Base-by-base conservation (phyloP, 371 early-diverging fungal genomes). In the Mucor irregularis region DNA sequence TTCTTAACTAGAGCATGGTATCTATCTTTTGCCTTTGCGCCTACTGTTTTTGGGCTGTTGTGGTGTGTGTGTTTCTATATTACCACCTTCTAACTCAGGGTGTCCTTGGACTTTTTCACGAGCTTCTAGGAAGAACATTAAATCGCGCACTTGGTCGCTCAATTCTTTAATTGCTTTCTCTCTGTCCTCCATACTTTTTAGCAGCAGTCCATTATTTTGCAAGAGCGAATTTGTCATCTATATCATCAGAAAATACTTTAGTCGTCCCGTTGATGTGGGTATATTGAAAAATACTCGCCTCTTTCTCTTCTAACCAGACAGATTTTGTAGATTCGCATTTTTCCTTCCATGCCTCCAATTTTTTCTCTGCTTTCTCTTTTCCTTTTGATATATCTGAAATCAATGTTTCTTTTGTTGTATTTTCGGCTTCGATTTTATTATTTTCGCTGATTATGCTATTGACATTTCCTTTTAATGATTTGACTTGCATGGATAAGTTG, bases 91-190 rank as follows among this genome's bases (percentile, higher is more conserved):
- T 24, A 71, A 34, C 21, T 64, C 62, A 37, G 71, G 68, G 46
- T 62, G 42, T 14, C 49, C 58, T 38, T 71, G 56, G 0, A 74
- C 61, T 26, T 58, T 71, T 56, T 58, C 49, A 21, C 65, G 34
- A 0, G 65, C 60, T 40, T 74, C 75, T 13, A 77, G 56, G 43
- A 74, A 71, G 42, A 71, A 58, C 58, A 52, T 74, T 14, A 77
- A 24, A 33, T 72, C 73, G 9, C 66, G 55, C 2, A 74, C 53
- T 53, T 72, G 78, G 17, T 74, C 73, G 29, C 53, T 53, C 10
- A 74, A 39, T 14, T 69, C 68, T 14, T 53, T 46, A 10, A 77
- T 62, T 9, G 40, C 38, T 8, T 56, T 35, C 8, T 74, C 66
- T n/a, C 58, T 53, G 5, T 53, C 61, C 19, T 53, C 53, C 10